Conservation (phyloP, 148 eudicot genomes). For the Rhododendron griersonianum region DNA sequence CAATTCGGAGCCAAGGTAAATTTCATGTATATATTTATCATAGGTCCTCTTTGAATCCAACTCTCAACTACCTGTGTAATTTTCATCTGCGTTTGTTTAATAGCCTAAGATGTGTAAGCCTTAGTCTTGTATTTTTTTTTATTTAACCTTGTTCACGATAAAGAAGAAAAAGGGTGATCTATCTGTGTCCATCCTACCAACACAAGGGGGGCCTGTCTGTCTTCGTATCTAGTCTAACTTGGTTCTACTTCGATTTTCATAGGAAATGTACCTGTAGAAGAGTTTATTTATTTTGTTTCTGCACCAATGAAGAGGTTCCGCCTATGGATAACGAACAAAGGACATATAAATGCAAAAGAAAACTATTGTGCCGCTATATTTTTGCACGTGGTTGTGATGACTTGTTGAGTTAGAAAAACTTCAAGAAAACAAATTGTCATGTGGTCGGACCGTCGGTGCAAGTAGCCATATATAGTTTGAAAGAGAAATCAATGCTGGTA, state of each 20-base stretch:
- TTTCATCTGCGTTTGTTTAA: background rate
- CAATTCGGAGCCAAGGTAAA: constrained; percentile 86
- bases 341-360: background rate
- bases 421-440: background rate
- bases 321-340: background rate
- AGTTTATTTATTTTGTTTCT: background rate
- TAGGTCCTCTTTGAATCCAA: background rate
- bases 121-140: background rate
- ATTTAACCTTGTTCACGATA: background rate
- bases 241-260: background rate
- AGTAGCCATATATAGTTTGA: background rate
- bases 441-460: background rate
- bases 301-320: background rate
- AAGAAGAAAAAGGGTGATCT: background rate
- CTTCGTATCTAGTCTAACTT: background rate
- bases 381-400: background rate
- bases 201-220: background rate
- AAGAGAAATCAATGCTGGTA: background rate
- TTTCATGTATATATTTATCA: background rate
- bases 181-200: background rate
- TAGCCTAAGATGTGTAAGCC: background rate
- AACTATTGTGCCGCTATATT: background rate
- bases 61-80: background rate
- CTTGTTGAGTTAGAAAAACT: background rate
- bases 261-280: background rate